phyloP scores from a whole-genome alignment of 2,329 filamentous ascomycete species.

The Colletotrichum higginsianum region DNA sequence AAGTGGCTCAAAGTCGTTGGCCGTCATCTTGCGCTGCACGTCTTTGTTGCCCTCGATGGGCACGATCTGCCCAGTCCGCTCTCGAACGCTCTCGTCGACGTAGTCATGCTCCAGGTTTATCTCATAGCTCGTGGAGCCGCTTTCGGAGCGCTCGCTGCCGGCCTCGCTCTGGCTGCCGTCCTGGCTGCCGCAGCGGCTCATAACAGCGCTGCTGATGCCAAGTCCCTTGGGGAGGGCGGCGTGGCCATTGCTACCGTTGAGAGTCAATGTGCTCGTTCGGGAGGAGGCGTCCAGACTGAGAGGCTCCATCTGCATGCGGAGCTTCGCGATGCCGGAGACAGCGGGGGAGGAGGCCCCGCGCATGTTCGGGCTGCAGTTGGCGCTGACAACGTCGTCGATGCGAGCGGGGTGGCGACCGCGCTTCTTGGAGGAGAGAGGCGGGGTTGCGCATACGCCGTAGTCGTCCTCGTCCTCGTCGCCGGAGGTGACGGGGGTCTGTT shows the following conservation, averaged over 20 bases:
- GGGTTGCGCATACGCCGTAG: conserved; percentile 50
- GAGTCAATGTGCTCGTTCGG: conserved; percentile 70
- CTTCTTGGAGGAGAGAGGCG: conserved; percentile 43
- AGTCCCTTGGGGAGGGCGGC: conserved; percentile 46
- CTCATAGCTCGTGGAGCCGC: conserved; percentile 82
- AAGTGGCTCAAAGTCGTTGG: conserved; percentile 90
- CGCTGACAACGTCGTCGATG: conserved; percentile 72
- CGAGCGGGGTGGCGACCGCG: conserved; percentile 56
- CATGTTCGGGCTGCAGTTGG: conserved; percentile 74
- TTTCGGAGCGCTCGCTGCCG: conserved; percentile 76
- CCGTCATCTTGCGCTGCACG: conserved; percentile 85
- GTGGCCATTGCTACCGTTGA: conserved; percentile 63
- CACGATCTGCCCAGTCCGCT: conserved; percentile 59
- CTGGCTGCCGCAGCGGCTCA: conserved; percentile 68
- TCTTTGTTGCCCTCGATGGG: conserved; percentile 69
- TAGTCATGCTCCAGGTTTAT: conserved; percentile 89
- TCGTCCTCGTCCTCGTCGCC: conserved; percentile 71
- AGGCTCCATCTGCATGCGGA: conserved; percentile 86
- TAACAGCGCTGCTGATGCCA: conserved; percentile 69
- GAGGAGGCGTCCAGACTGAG: conserved; percentile 75
- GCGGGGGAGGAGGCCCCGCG: conserved; percentile 67
- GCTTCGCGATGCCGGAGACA: conserved; percentile 82
- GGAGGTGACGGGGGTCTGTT: conserved; percentile 67
- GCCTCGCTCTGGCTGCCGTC: conserved; percentile 68
- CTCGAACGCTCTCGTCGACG: conserved; percentile 75